These are phyloP conservation scores for Scytalidium lignicola DNA, from an alignment of 2,329 filamentous ascomycete genomes.

Conservation along the genomic window DNA sequence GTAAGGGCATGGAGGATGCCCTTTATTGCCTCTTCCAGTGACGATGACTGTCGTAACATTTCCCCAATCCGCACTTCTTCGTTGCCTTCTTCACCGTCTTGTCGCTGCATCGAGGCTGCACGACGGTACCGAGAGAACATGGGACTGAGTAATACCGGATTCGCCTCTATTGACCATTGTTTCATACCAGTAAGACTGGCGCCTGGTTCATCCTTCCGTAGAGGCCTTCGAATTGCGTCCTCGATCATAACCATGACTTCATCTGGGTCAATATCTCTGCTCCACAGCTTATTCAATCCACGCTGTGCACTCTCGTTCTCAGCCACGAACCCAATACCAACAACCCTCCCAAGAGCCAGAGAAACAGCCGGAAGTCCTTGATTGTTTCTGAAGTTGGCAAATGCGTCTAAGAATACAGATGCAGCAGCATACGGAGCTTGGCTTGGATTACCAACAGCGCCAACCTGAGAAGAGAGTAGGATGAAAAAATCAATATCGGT, in stretches of 20 bases:
- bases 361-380: constrained; percentile 10
- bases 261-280: constrained; percentile 28
- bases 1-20: constrained; percentile 39
- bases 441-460: constrained; percentile 24
- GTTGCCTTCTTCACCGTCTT: no score
- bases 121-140: no score
- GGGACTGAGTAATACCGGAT: no score
- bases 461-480: constrained; percentile 26
- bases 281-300: background rate
- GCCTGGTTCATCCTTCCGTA: no score
- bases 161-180: no score
- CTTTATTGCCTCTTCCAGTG: no score
- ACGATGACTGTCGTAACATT: no score
- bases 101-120: no score
- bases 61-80: no score
- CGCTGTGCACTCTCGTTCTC: constrained; percentile 21
- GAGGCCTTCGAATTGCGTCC: no score
- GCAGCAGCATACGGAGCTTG: constrained; percentile 29
- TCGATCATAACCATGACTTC: no score
- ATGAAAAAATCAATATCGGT: constrained; percentile 33
- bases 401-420: constrained; percentile 26
- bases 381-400: constrained; percentile 12
- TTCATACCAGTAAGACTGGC: no score
- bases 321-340: constrained; percentile 41
- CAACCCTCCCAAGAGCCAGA: constrained; percentile 19